A percentile compares a stretch with the other conserved stretches of the same genome.
Evolutionary conservation across 805 yeast species (phyloP).

Genomic region (Cyberlindnera japonica): DNA sequence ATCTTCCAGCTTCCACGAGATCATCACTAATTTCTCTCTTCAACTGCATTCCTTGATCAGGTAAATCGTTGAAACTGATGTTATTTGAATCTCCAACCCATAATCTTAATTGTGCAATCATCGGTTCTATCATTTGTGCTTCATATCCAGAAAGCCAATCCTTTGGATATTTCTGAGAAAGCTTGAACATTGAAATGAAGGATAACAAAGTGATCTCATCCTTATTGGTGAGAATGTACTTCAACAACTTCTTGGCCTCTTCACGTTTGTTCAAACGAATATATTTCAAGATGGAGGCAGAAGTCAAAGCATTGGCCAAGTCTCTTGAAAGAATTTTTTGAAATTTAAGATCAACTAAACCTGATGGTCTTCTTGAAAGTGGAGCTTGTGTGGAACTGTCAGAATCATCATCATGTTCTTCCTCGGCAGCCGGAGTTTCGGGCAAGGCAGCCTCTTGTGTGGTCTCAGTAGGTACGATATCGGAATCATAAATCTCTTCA

Average conservation of each 20-base stretch:
- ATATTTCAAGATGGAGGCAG: slow-evolving; percentile 24
- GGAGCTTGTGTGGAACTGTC: slow-evolving; percentile 5
- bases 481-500: slow-evolving; percentile 7
- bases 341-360: slow-evolving; percentile 17
- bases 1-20: slow-evolving; percentile 26
- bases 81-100: slow-evolving; percentile 30
- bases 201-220: slow-evolving; percentile 25
- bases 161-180: slow-evolving; percentile 26
- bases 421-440: slow-evolving; percentile 1
- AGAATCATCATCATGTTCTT: slow-evolving; percentile 6
- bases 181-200: slow-evolving; percentile 26
- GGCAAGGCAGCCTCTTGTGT: not conserved
- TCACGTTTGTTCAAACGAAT: slow-evolving; percentile 15
- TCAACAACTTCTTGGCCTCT: slow-evolving; percentile 18
- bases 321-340: slow-evolving; percentile 23
- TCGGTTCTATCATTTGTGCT: slow-evolving; percentile 18
- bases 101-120: slow-evolving; percentile 25
- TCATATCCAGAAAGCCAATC: slow-evolving; percentile 21
- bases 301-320: slow-evolving; percentile 24
- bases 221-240: slow-evolving; percentile 19
- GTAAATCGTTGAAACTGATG: slow-evolving; percentile 22
- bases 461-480: slow-evolving; percentile 3
- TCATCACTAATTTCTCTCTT: slow-evolving; percentile 31
- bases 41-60: slow-evolving; percentile 23
- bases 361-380: slow-evolving; percentile 7